Evolutionary conservation across 2,329 filamentous ascomycete species (phyloP), one percentile per base, ranked within the genome.

Genomic region (Ascosphaera pollenicola): DNA sequence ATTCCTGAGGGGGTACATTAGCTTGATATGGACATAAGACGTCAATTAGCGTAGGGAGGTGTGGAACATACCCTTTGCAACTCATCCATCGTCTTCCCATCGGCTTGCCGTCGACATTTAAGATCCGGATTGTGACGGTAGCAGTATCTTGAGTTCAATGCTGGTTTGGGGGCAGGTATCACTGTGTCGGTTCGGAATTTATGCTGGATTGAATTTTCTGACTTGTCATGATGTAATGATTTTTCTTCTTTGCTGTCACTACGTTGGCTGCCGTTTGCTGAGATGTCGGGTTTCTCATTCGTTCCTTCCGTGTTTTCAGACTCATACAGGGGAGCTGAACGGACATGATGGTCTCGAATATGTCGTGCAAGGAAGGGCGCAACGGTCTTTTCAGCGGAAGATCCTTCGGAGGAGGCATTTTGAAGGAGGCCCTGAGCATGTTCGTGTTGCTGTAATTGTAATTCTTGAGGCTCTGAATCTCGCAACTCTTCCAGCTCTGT

Each of bases 61-160:
- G 24, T 41, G 40, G 30, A 36, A 63, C 74, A 46, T 68, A 85
- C 81, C 51, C 75, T 76, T 55, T 98, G 89, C 45, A 98, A 71
- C 54, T 85, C 77, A 48, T 87, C 82, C 89, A 98, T 98, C 45
- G 89, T 89, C 36, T 78, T 78, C 61, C 95, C 89, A 60, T 95
- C 85, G 42, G 84, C 85, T 45, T 91, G 83, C 43, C 84, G 74
- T 44, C 85, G 70, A 60, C 89, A 98, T 61, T 94, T 92, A 40
- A 87, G 74, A 57, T 95, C 89, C 2, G 89, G 89, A 40, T 81
- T 70, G 58, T 98, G 89, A 41, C 89, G 76, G 57, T 98, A 98
- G 62, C 89, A 98, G 62, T 79, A 95, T 56, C 81, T 89, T 48
- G 83, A 91, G 55, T 85, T 92, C 28, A 67, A 32, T 13, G 30